These are phyloP conservation scores for Orbilia brochopaga DNA, from an alignment of 2,329 filamentous ascomycete species.

Conservation along the genomic window DNA sequence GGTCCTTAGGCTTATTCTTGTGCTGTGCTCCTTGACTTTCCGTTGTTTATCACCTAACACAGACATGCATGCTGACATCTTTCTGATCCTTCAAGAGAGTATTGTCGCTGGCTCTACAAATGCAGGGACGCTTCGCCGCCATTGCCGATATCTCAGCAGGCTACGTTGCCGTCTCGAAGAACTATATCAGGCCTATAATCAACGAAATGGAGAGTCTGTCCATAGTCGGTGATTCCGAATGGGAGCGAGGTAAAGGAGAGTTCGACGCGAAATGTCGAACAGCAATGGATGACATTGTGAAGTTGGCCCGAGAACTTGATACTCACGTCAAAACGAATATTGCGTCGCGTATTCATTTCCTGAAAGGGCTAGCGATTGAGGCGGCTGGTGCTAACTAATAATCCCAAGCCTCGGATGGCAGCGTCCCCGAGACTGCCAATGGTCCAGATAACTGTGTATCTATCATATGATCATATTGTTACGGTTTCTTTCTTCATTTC, in stretches of 20 bases:
- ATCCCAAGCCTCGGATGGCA: too few relatives aligned
- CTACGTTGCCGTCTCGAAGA: background rate
- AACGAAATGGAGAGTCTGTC: background rate
- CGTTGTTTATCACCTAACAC: too few relatives aligned
- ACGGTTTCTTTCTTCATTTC: too few relatives aligned
- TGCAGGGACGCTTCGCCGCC: background rate
- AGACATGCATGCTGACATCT: too few relatives aligned
- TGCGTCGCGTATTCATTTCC: background rate
- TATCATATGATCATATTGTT: too few relatives aligned
- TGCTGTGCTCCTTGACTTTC: too few relatives aligned
- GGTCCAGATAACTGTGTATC: too few relatives aligned
- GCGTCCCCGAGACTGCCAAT: too few relatives aligned
- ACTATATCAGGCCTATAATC: background rate
- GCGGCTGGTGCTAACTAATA: background rate
- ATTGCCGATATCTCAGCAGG: background rate
- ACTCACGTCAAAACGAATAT: background rate
- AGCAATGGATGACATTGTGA: background rate
- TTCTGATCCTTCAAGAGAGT: background rate
- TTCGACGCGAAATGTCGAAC: background rate
- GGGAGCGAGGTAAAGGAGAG: background rate
- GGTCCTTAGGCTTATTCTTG: too few relatives aligned
- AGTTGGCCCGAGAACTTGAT: background rate
- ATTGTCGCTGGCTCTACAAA: background rate
- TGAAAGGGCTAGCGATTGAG: background rate
- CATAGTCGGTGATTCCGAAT: background rate